Base-by-base conservation (phyloP, 805 yeast species). In the Brettanomyces custersianus region DNA sequence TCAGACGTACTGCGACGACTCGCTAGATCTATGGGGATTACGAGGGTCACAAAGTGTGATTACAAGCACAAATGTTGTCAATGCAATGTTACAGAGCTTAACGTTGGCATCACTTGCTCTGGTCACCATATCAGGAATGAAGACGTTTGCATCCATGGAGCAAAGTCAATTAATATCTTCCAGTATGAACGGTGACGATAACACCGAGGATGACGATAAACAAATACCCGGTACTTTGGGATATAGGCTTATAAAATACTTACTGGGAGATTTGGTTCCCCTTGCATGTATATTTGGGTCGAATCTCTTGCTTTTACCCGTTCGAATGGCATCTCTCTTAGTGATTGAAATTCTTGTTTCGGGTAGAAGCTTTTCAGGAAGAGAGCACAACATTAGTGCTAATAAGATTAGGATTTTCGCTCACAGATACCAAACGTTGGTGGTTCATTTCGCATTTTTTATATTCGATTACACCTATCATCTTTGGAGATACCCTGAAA, bases 101-200 rank as follows among this genome's bases (percentile, higher is more conserved):
- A 25, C 57, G 11, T 36, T 57, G n/a, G 41, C 59, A 1, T 49
- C 60, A 1, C 26, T 57, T 12, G 12, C 43, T 3, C 21, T 46
- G 7, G 15, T 45, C 8, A 21, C 37, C 6, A 24, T 40, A 13
- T 11, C 43, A 3, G 13, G 25, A 4, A 7, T 31, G 15, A 4
- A n/a, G 9, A 16, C 16, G 22, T 12, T 30, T 17, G 33, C 13
- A 9, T 20, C 7, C 12, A 13, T 19, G 11, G 20, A 30, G 12
- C 23, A 20, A 12, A 19, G 24, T 19, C 33, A 18, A 20, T 20
- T 30, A 17, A 20, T 30, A n/a, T 30, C 23, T 5, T 18, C 33
- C 12, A 13, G 24, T 5, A 24, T 20, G 12, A 24, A 30, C 11
- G 33, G 20, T 10, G 33, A 30, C 15, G 20, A 29, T 8, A 20